A percentile compares a stretch with the other conserved stretches of the same genome.
These are phyloP conservation scores for Graphilbum ipis-grandicollis DNA, from an alignment of 2,329 filamentous ascomycete species.

Conservation along the genomic window DNA sequence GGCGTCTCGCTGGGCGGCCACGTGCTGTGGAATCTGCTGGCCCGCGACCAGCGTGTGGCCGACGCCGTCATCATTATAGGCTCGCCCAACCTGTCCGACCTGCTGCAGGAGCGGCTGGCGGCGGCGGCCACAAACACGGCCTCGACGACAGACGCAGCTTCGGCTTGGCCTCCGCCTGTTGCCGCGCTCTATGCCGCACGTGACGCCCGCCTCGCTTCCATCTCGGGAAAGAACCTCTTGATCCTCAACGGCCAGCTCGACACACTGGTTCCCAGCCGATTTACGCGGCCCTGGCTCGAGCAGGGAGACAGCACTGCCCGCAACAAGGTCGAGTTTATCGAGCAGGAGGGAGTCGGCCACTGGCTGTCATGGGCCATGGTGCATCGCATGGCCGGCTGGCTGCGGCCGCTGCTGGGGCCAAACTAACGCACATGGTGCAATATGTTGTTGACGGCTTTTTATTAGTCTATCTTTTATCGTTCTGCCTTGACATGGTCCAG, in stretches of 20 bases:
- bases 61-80: neutral
- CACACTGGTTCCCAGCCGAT: neutral
- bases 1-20: conserved; percentile 2
- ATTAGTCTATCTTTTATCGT: no score
- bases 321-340: neutral
- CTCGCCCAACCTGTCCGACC: neutral
- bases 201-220: neutral
- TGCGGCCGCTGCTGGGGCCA: neutral
- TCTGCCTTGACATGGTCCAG: no score
- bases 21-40: conserved; percentile 1
- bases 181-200: neutral
- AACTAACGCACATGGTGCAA: no score
- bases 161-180: neutral
- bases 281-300: neutral
- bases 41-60: neutral
- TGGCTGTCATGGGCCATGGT: neutral
- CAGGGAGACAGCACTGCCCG: neutral
- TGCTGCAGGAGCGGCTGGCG: neutral
- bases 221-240: neutral
- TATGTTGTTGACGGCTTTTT: no score
- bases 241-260: conserved; percentile 2
- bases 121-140: neutral
- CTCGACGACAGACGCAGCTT: neutral
- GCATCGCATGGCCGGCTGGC: neutral
- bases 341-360: neutral